Evolutionary conservation across 2,329 filamentous ascomycete genomes (phyloP).

Genomic region (Cadophora sp.): DNA sequence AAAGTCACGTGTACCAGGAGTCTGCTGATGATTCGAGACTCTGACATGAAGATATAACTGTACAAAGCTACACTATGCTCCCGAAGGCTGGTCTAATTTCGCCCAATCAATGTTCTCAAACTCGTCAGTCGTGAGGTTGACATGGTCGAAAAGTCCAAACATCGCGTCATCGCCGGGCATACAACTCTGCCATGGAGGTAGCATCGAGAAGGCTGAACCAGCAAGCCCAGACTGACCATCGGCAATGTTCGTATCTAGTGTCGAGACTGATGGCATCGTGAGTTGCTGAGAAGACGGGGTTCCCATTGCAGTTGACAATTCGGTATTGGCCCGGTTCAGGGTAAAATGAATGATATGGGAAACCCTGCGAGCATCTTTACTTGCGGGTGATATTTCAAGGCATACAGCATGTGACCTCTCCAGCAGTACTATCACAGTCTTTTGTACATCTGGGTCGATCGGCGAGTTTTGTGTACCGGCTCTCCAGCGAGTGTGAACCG

Average conservation of each 20-base stretch:
- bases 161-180: slow-evolving; percentile 20
- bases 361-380: slow-evolving; percentile 30
- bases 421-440: slow-evolving; percentile 16
- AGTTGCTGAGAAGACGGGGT: background rate
- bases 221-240: background rate
- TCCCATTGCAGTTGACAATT: background rate
- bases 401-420: slow-evolving; percentile 25
- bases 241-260: background rate
- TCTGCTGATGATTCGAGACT: background rate
- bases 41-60: background rate
- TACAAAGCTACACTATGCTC: background rate
- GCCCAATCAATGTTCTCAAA: slow-evolving; percentile 38
- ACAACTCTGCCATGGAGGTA: slow-evolving; percentile 18
- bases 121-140: slow-evolving; percentile 35
- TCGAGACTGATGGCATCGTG: background rate
- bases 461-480: background rate
- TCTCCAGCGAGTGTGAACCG: slow-evolving; percentile 33
- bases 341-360: slow-evolving; percentile 34
- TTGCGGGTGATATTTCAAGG: slow-evolving; percentile 25
- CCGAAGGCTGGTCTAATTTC: slow-evolving; percentile 10
- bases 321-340: slow-evolving; percentile 19
- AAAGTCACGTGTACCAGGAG: background rate
- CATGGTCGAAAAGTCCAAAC: slow-evolving; percentile 34
- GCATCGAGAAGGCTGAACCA: background rate
- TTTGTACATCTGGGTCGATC: slow-evolving; percentile 14